Evolutionary conservation across 352 stramenopile species (phyloP), one percentile per base, ranked within the genome.

Genomic region (Phytophthora meadii): DNA sequence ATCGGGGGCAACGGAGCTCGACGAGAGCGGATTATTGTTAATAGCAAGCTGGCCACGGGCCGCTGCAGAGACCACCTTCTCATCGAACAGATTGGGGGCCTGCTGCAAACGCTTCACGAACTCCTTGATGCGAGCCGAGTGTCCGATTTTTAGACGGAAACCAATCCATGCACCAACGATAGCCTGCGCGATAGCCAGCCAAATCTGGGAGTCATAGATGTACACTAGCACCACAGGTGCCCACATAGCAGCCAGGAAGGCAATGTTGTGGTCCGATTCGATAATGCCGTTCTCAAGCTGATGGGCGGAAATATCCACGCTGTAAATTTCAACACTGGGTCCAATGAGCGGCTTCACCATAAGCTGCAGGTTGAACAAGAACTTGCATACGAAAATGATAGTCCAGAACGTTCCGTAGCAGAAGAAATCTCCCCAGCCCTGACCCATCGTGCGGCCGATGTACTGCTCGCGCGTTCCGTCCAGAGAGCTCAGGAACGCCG

Each of bases 321-420:
- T 89, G 42, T 92, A 98, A 45, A 99, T 93, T 76, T 99, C 81
- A 52, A 99, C 84, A 5, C 93, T 97, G n/a, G 97, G 97, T 4
- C 97, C 89, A 32, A 99, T 98, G 39, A 99, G 94, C 41, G 92
- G 93, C 68, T 98, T 98, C 40, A 99, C 90, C 82, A 99, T 98
- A 59, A 99, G 98, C 54, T 98, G 81, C 65, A 99, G 95, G 32
- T 97, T 98, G 70, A 99, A 99, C 48, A 94, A 87, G 28, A 99
- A 90, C 82, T 99, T 99, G 84, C 93, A 97, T 28, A 87, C 69
- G 60, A 96, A 94, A 67, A 94, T 81, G 28, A 96, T 45, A 9
- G 66, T 81, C 88, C 88, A 96, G 52, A 96, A 93, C 46, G 82
- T 57, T 10, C 80, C 84, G 57, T 94, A 94, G 30, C 66, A 64